Evolutionary conservation across 2,329 filamentous ascomycete genomes (phyloP).

Genomic region (Exophiala sp.): DNA sequence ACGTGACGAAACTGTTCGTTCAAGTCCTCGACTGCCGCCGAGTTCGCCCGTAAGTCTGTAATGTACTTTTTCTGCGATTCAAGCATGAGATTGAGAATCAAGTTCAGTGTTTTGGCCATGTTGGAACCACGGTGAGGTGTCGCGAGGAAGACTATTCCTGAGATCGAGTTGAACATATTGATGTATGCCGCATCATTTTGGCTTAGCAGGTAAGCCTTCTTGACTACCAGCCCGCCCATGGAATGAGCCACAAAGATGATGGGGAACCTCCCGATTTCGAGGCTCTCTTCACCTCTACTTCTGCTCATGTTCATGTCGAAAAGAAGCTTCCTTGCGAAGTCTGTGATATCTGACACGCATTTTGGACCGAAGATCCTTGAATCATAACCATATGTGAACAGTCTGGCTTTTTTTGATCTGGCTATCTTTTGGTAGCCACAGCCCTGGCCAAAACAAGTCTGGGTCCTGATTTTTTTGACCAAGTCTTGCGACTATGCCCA

Average conservation of each 20-base stretch:
- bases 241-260: slow-evolving; percentile 20
- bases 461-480: slow-evolving; percentile 31
- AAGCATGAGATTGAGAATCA: slow-evolving; percentile 31
- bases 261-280: slow-evolving; percentile 7
- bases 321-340: slow-evolving; percentile 21
- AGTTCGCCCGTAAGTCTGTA: slow-evolving; percentile 36
- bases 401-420: slow-evolving; percentile 24
- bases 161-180: slow-evolving; percentile 4
- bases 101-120: slow-evolving; percentile 27
- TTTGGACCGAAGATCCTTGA: slow-evolving; percentile 13
- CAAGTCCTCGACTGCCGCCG: slow-evolving; percentile 35
- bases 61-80: slow-evolving; percentile 26
- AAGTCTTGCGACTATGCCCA: slow-evolving; percentile 39
- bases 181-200: slow-evolving; percentile 8
- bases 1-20: slow-evolving; percentile 45
- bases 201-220: slow-evolving; percentile 15
- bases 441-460: slow-evolving; percentile 37
- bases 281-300: background rate
- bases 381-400: slow-evolving; percentile 32
- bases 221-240: slow-evolving; percentile 18
- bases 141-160: slow-evolving; percentile 30
- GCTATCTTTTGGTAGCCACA: slow-evolving; percentile 36
- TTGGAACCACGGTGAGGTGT: slow-evolving; percentile 33
- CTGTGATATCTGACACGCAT: slow-evolving; percentile 6
- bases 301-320: slow-evolving; percentile 8